Evolutionary conservation across 345 rosid species (phyloP), one percentile per base, ranked within the genome.

Genomic region (Nephelium lappaceum): DNA sequence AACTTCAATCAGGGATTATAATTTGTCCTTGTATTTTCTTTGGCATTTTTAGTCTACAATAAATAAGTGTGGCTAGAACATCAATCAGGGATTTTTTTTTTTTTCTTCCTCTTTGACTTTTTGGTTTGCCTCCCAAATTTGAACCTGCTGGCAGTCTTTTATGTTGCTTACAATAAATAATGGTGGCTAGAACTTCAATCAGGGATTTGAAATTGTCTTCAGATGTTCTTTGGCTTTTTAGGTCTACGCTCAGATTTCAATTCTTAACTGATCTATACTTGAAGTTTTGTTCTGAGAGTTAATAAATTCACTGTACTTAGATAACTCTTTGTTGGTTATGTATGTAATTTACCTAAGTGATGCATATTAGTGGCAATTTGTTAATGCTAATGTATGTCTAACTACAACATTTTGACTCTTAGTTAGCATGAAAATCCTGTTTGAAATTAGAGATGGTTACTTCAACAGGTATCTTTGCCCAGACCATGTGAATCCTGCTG

Each of bases 401-500:
- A 55, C 39, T 77, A 19, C 65, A 39, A 68, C 55, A 16, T 72
- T 72, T 24, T 63, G 53, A 51, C 67, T 72, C 15, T 68, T 47
- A 58, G 9, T 55, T 75, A 45, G 71, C 60, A 18, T 15, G 21
- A 31, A 79, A 75, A 21, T 3, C 31, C 77, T 65, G 81, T 62
- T 21, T 77, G 57, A 83, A 47, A 64, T 63, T 63, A 18, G 39
- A 81, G 36, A 66, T 73, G 43, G 21, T 84, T 77, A 24, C n/a
- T 69, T 73, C 75, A 71, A 85, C 95, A 96, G 99, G 89, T 92
- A 91, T 65, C 77, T 11, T 70, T 96, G 98, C 85, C 93, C 95
- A 58, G 98, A 88, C 77, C 98, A 91, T 51, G 91, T 89, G 74
- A 96, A 96, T 80, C 99, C 99, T 81, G 99, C 99, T 18, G 97